These are phyloP conservation scores for Geotrichum ghanense DNA, from an alignment of 805 yeast species.

Conservation along the genomic window DNA sequence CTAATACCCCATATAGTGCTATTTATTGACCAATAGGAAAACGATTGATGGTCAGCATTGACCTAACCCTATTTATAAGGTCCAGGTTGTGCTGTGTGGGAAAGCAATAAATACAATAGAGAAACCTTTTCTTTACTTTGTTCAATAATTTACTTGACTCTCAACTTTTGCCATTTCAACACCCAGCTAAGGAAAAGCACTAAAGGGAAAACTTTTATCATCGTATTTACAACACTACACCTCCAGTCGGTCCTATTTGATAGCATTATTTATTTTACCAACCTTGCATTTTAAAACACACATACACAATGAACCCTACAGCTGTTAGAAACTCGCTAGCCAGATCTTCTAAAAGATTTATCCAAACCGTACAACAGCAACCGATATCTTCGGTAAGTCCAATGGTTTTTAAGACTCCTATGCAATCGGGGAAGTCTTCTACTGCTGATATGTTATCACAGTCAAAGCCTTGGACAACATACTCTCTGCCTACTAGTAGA, in stretches of 20 bases:
- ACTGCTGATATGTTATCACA: background rate
- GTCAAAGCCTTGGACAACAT: background rate
- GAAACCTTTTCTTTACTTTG: background rate
- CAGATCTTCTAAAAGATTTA: conserved; percentile 1
- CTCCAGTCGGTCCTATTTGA: background rate
- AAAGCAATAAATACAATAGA: background rate
- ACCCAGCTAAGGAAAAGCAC: background rate
- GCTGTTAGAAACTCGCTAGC: conserved; percentile 1
- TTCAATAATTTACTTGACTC: background rate
- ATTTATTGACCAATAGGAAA: background rate
- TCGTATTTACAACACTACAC: background rate
- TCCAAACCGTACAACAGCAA: conserved; percentile 2
- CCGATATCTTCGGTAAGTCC: conserved; percentile 1
- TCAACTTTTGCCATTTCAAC: background rate
- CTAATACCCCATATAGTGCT: background rate
- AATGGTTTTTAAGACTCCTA: background rate
- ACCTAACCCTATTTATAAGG: no score
- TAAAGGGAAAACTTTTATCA: background rate
- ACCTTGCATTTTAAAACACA: background rate
- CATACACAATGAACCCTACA: conserved; percentile 1
- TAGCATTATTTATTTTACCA: background rate
- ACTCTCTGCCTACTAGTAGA: conserved; percentile 1
- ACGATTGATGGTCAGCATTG: no score
- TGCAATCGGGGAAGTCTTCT: background rate
- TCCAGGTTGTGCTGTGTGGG: no score